These are phyloP conservation scores for Fusarium mangiferae DNA, from an alignment of 2,329 filamentous ascomycete genomes.

Conservation along the genomic window DNA sequence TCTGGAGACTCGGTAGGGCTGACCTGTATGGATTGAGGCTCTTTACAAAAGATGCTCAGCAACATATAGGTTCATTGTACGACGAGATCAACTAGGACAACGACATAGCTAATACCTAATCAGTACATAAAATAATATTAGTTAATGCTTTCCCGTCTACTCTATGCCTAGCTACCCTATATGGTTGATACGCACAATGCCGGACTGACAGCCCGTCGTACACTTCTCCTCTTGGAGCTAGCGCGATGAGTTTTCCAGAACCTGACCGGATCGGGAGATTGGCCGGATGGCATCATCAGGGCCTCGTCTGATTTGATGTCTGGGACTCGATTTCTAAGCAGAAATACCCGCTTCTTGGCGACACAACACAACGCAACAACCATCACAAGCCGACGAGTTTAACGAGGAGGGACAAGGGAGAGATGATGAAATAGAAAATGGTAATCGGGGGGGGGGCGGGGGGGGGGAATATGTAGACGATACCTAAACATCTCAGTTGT, in stretches of 20 bases:
- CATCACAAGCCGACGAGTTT: constrained; percentile 15
- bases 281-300: constrained; percentile 41
- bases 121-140: background rate
- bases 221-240: constrained; percentile 29
- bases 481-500: background rate
- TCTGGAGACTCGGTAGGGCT: background rate
- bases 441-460: no score
- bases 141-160: background rate
- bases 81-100: background rate
- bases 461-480: background rate
- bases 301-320: constrained; percentile 35
- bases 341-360: constrained; percentile 19
- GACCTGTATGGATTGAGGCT: background rate
- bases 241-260: constrained; percentile 17
- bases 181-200: background rate
- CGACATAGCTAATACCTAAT: background rate
- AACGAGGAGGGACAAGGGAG: background rate
- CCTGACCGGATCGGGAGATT: constrained; percentile 33
- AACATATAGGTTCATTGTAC: background rate
- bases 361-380: constrained; percentile 11
- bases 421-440: background rate
- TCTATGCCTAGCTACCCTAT: background rate
- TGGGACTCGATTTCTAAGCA: constrained; percentile 44
- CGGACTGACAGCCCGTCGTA: background rate
- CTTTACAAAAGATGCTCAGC: background rate